Percentiles rank a stretch among this genome's conserved stretches.
Conservation (phyloP, 257 asterid genomes). For the Solanum arcanum region DNA sequence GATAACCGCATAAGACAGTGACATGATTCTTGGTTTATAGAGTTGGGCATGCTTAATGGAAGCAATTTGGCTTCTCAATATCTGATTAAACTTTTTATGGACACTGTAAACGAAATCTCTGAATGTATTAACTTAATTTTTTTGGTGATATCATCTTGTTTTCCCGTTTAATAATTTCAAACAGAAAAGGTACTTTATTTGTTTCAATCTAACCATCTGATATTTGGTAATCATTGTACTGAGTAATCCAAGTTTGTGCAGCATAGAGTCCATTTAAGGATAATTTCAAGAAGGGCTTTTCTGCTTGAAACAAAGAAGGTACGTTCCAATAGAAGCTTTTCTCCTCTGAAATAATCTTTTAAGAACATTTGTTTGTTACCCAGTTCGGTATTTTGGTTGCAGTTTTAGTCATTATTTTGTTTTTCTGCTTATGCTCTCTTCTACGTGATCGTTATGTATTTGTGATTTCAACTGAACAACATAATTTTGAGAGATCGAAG, state of each 20-base stretch:
- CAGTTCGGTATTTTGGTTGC: background rate
- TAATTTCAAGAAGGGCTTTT: background rate
- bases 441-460: slow-evolving; percentile 29
- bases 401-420: background rate
- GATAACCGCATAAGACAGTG: background rate
- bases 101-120: background rate
- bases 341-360: background rate
- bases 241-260: background rate
- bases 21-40: background rate
- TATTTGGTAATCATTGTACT: background rate
- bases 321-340: background rate
- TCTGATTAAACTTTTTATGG: background rate
- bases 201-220: background rate
- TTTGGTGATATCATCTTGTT: background rate
- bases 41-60: background rate
- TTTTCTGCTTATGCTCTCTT: slow-evolving; percentile 26
- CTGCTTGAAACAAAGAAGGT: background rate
- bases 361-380: background rate
- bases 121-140: background rate
- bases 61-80: background rate
- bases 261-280: background rate
- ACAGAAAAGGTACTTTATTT: background rate
- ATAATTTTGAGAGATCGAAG: background rate
- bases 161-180: background rate
- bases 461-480: background rate